Percentiles rank a stretch among this genome's conserved stretches.
Conservation (phyloP, 2,329 filamentous ascomycete genomes). For the Fusarium austroafricanum region DNA sequence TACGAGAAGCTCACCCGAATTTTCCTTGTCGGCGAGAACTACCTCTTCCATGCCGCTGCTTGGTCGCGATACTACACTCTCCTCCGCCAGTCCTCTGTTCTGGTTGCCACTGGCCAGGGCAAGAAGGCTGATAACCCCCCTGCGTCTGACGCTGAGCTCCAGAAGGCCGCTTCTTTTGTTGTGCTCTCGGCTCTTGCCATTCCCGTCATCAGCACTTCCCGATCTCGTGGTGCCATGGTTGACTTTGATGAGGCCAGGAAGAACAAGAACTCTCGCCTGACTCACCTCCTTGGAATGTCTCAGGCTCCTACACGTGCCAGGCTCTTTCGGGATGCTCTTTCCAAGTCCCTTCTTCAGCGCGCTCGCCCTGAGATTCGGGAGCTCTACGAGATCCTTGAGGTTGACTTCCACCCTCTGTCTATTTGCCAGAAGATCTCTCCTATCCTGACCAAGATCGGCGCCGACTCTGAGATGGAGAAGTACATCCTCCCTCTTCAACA, state of each 20-base stretch:
- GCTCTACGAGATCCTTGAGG: constrained; percentile 98
- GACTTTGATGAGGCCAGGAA: constrained; percentile 97
- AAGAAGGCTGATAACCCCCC: constrained; percentile 95
- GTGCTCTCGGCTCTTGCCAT: constrained; percentile 96
- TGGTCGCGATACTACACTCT: constrained; percentile 99
- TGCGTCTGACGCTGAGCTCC: constrained; percentile 88
- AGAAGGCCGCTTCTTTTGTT: constrained; percentile 95
- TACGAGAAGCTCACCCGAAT: constrained; percentile 99
- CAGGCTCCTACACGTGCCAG: constrained; percentile 87
- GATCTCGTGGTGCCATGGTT: constrained; percentile 93
- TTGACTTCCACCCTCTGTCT: constrained; percentile 98
- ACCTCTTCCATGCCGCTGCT: constrained; percentile 97
- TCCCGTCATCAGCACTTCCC: constrained; percentile 97
- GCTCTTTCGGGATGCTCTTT: constrained; percentile 94
- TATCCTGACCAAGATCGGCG: constrained; percentile 91
- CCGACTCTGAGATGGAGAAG: constrained; percentile 95
- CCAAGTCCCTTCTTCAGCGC: constrained; percentile 93
- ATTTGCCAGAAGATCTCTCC: constrained; percentile 99
- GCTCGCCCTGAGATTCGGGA: constrained; percentile 95
- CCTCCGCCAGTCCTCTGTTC: constrained; percentile 86
- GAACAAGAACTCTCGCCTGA: constrained; percentile 98
- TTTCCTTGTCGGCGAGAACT: constrained; percentile 99
- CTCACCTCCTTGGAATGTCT: constrained; percentile 93
- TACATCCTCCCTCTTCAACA: constrained; percentile 97
- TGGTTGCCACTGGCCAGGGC: constrained; percentile 85